Percentiles rank a stretch among this genome's conserved stretches.
These are phyloP conservation scores for Flaveria floridana DNA, from an alignment of 140 eudicot genomes.

Conservation along the genomic window DNA sequence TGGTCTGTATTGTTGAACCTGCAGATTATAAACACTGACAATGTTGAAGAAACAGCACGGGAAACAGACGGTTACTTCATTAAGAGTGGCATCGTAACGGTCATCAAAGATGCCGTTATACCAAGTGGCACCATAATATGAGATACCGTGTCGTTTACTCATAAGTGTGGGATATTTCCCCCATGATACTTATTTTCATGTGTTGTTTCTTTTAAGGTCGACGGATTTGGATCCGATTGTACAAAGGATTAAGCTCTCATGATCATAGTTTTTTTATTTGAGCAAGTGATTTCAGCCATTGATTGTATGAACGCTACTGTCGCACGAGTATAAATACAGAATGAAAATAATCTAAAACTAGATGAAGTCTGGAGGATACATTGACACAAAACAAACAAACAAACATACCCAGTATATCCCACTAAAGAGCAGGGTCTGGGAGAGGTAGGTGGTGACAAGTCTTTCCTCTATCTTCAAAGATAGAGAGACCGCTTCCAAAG, in stretches of 20 bases:
- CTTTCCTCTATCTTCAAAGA: no score
- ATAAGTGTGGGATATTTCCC: background rate
- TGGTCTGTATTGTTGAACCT: slow-evolving; percentile 5
- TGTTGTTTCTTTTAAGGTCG: background rate
- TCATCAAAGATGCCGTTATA: slow-evolving; percentile 81
- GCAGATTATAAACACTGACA: slow-evolving; percentile 62
- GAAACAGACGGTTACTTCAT: slow-evolving; percentile 95
- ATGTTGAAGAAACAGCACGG: slow-evolving; percentile 88
- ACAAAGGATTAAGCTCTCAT: slow-evolving; percentile 4
- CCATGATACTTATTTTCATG: slow-evolving; percentile 8
- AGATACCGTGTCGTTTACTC: background rate
- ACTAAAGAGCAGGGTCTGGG: no score
- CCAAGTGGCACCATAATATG: slow-evolving; percentile 73
- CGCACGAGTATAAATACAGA: background rate
- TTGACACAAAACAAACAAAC: no score
- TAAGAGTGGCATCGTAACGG: slow-evolving; percentile 84
- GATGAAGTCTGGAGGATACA: no score
- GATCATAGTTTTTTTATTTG: background rate
- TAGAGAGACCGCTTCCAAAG: no score
- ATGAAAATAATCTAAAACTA: background rate
- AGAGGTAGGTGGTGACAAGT: no score
- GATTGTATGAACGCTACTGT: background rate
- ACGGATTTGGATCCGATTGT: background rate
- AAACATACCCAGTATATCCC: no score
- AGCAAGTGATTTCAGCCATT: background rate